Evolutionary conservation across 495 filamentous ascomycete species (phyloP), one percentile per base, ranked within the genome.

Genomic region (Talaromyces stipitatus): DNA sequence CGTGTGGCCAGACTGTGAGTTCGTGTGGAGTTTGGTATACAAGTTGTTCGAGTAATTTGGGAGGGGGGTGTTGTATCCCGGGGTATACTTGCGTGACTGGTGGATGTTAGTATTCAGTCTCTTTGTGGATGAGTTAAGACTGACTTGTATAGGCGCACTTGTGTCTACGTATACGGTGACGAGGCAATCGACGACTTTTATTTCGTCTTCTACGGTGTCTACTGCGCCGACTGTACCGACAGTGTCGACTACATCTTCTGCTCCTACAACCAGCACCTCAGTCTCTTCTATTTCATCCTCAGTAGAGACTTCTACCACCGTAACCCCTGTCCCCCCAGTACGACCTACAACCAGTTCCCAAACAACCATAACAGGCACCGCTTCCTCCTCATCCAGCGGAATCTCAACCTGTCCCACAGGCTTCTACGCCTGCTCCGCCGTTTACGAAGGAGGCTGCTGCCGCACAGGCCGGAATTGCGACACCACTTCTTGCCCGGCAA

Each of bases 21-120:
- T 65, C 64, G 2, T 98, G 92, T 63, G 70, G 74, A 51, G 67
- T 66, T 0, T 85, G 83, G 12, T 86, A 90, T 67, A 79, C 80
- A 11, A 75, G 78, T 22, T 98, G 94, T 64, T 75, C 84, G 1
- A 74, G 78, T 16, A 79, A 76, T 28, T 60, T 85, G 14, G 92
- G 91, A 3, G 91, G 91, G 1, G 92, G 92, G 1, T 97, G 92
- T 62, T 97, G 92, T 66, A 85, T 95, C 47, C 78, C 86, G 1
- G 88, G 87, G 1, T 96, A 85, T 64, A 77, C 78, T 2, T 97
- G 92, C 67, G 79, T 84, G n/a, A 79, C 80, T 24, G 77, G 87
- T 32, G 94, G 92, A 18, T 97, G 92, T 90, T 64, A 81, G 83
- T 80, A 53, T 48, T 27, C 53, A 26, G 38, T 11, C 23, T 43